These are phyloP conservation scores for Ocimum tenuiflorum DNA, from an alignment of 257 asterid genomes.

Conservation along the genomic window DNA sequence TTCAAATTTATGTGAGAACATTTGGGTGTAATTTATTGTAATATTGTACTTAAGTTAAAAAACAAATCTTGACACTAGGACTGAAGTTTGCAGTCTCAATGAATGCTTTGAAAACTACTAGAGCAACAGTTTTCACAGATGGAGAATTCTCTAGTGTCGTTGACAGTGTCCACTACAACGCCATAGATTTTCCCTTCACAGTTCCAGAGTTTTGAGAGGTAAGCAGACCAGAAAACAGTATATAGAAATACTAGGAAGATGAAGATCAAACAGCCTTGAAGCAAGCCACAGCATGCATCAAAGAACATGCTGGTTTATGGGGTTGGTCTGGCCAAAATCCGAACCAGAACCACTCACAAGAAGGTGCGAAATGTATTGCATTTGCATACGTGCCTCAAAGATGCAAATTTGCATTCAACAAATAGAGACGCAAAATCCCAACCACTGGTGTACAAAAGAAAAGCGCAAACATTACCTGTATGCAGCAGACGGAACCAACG, in stretches of 20 bases:
- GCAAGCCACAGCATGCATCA: too few species aligned
- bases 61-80: too few species aligned
- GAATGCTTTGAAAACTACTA: neutral
- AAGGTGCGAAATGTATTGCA: neutral
- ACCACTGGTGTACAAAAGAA: neutral
- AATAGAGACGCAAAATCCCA: neutral
- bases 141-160: too few species aligned
- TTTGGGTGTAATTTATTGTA: too few species aligned
- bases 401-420: neutral
- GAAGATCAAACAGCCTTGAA: too few species aligned
- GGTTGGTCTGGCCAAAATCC: neutral
- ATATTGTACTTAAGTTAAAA: too few species aligned
- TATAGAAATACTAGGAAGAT: too few species aligned
- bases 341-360: neutral
- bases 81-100: neutral
- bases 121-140: neutral
- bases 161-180: too few species aligned
- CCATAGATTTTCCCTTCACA: too few species aligned
- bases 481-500: neutral
- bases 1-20: too few species aligned
- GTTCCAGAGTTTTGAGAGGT: neutral
- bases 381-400: neutral
- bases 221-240: neutral
- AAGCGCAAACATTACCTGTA: neutral
- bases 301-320: neutral